Evolutionary conservation across 2,329 filamentous ascomycete species (phyloP).

Genomic region (Fusarium sp.): DNA sequence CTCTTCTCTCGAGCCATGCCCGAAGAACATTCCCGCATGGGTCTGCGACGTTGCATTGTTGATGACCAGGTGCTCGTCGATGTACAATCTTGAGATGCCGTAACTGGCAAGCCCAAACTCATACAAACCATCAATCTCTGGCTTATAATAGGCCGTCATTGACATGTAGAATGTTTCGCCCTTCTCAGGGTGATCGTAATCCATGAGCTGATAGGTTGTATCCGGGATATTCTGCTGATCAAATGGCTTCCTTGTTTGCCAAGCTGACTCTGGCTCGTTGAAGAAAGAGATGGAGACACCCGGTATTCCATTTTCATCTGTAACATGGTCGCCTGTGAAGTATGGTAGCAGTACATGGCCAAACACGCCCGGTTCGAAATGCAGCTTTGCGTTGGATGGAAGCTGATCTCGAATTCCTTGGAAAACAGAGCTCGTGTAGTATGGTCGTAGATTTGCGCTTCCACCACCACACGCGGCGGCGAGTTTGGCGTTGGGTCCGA

Average conservation of each 20-base stretch:
- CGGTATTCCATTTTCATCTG: background rate
- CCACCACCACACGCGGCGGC: conserved; percentile 49
- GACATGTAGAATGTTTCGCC: conserved; percentile 36
- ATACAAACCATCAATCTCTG: conserved; percentile 35
- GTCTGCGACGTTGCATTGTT: conserved; percentile 46
- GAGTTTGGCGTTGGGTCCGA: conserved; percentile 64
- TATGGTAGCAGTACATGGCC: conserved; percentile 17
- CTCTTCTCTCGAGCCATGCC: conserved; percentile 48
- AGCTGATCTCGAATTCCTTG: conserved; percentile 43
- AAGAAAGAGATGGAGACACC: conserved; percentile 20
- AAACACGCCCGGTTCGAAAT: conserved; percentile 26
- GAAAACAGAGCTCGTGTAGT: conserved; percentile 47
- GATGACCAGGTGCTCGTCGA: conserved; percentile 48
- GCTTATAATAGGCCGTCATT: conserved; percentile 30
- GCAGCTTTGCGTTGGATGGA: background rate
- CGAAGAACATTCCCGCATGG: conserved; percentile 51
- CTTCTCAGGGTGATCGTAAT: conserved; percentile 39
- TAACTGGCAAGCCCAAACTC: conserved; percentile 49
- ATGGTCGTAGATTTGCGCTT: conserved; percentile 47
- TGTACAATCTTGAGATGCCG: conserved; percentile 47
- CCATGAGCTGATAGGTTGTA: conserved; percentile 43
- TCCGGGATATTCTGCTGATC: conserved; percentile 39
- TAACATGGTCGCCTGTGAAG: conserved; percentile 9
- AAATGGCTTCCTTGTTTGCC: conserved; percentile 14
- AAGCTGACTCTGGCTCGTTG: conserved; percentile 12